These are phyloP conservation scores for Thuja plicata DNA, from an alignment of 83 land plant species.

Conservation along the genomic window DNA sequence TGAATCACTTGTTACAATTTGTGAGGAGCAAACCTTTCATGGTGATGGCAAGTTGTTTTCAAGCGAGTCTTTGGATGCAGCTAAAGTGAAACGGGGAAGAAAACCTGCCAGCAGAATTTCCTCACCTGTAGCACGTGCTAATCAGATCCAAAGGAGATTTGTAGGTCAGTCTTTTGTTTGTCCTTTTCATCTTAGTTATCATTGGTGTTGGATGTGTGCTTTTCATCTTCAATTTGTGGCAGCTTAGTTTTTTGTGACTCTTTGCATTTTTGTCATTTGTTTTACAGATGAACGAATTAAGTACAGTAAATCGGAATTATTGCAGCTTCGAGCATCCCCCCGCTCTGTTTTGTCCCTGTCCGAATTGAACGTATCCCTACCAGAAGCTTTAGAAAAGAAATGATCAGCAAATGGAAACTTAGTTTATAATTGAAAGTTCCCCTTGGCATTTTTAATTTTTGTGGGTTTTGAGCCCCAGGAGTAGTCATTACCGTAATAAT, in stretches of 20 bases:
- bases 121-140: conserved; percentile 2
- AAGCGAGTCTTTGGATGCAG: not conserved
- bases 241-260: not conserved
- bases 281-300: conserved; percentile 69
- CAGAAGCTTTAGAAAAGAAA: not conserved
- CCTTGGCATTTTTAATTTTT: too few relatives aligned
- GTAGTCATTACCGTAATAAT: too few relatives aligned
- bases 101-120: conserved; percentile 1
- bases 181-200: conserved; percentile 1
- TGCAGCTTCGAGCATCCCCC: conserved; percentile 29
- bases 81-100: not conserved
- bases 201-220: not conserved
- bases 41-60: not conserved
- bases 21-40: not conserved
- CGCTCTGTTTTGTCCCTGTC: not conserved
- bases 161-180: conserved; percentile 16
- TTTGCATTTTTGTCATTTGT: conserved; percentile 4
- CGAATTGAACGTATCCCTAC: not conserved
- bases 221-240: not conserved
- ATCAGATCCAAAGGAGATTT: not conserved
- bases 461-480: too few relatives aligned
- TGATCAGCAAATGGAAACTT: not conserved
- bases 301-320: conserved; percentile 53
- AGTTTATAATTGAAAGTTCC: not conserved
- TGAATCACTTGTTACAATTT: conserved; percentile 25